Conservation (phyloP, 2,329 filamentous ascomycete genomes). For the Scorias spongiosa region DNA sequence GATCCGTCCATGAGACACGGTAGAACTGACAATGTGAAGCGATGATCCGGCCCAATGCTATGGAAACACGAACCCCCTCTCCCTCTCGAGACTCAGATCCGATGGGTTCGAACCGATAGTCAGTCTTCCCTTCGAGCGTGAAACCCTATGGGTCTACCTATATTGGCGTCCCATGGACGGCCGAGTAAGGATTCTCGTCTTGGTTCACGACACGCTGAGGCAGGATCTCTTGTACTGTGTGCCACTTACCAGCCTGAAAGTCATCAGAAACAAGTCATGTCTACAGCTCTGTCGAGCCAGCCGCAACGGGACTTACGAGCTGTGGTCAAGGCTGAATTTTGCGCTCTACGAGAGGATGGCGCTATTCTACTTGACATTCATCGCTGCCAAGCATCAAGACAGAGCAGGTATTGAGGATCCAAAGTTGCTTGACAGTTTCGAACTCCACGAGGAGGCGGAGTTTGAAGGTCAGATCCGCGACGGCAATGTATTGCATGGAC, state of each 20-base stretch:
- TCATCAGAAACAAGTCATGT: slow-evolving; percentile 25
- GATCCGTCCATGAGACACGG: neutral
- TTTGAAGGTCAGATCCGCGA: slow-evolving; percentile 40
- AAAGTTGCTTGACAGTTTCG: slow-evolving; percentile 30
- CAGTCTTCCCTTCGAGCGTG: slow-evolving; percentile 31
- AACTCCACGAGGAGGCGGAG: slow-evolving; percentile 33
- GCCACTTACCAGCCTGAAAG: slow-evolving; percentile 33
- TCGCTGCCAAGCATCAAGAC: slow-evolving; percentile 45
- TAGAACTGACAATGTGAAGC: slow-evolving; percentile 2
- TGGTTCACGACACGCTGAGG: slow-evolving; percentile 25
- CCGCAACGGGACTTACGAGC: slow-evolving; percentile 1
- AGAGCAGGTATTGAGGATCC: slow-evolving; percentile 20
- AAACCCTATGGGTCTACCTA: slow-evolving; percentile 21
- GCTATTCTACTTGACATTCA: slow-evolving; percentile 40
- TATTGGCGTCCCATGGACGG: slow-evolving; percentile 37
- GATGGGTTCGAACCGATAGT: slow-evolving; percentile 28
- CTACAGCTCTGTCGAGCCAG: slow-evolving; percentile 21
- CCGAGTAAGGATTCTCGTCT: slow-evolving; percentile 39
- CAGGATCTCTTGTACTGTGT: slow-evolving; percentile 33
- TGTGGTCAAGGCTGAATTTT: slow-evolving; percentile 41
- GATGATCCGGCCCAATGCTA: slow-evolving; percentile 10
- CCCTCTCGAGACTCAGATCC: slow-evolving; percentile 9
- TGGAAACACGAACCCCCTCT: slow-evolving; percentile 7
- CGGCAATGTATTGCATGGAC: slow-evolving; percentile 35
- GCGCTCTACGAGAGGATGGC: slow-evolving; percentile 34